Evolutionary conservation across 768 basidiomycete genomes (phyloP).

Genomic region (Mycena haematopus): DNA sequence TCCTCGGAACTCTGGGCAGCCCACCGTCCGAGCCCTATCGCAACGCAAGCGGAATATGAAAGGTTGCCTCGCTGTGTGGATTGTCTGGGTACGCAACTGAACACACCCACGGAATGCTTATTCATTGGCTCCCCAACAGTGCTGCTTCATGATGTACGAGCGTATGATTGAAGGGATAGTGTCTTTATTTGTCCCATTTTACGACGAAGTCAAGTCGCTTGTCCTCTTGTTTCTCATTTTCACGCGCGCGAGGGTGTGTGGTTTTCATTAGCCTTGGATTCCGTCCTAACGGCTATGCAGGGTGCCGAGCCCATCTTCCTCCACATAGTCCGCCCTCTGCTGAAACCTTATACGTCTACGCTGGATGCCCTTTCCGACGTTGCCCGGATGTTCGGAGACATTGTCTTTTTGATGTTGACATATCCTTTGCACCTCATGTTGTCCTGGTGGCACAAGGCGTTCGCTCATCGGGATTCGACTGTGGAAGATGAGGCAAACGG

Average conservation of each 20-base stretch:
- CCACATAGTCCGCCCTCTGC: slow-evolving; percentile 77
- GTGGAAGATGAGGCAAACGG: slow-evolving; percentile 13
- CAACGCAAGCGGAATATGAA: slow-evolving; percentile 88
- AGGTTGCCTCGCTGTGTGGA: slow-evolving; percentile 83
- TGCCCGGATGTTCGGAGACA: slow-evolving; percentile 67
- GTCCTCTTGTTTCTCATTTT: slow-evolving; percentile 75
- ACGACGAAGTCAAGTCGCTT: slow-evolving; percentile 81
- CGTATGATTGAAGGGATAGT: slow-evolving; percentile 67
- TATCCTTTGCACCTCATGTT: slow-evolving; percentile 45
- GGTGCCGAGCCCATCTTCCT: slow-evolving; percentile 87
- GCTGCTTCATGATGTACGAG: slow-evolving; percentile 73
- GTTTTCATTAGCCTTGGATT: slow-evolving; percentile 9
- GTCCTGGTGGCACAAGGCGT: slow-evolving; percentile 45
- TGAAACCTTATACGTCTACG: slow-evolving; percentile 74
- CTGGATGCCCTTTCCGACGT: slow-evolving; percentile 72
- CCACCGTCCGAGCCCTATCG: slow-evolving; percentile 69
- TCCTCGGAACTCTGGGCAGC: slow-evolving; percentile 60
- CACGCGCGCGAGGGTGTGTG: slow-evolving; percentile 73
- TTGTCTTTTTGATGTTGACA: slow-evolving; percentile 51
- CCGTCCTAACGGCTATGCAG: slow-evolving; percentile 43
- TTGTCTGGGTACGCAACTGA: slow-evolving; percentile 72
- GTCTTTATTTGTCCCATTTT: slow-evolving; percentile 80
- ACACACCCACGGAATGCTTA: slow-evolving; percentile 14
- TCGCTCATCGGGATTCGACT: slow-evolving; percentile 22
- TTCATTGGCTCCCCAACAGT: slow-evolving; percentile 45